Percentiles rank a stretch among this genome's conserved stretches.
phyloP scores from a whole-genome alignment of 352 stramenopile genomes.

The Phytopythium helicoides region DNA sequence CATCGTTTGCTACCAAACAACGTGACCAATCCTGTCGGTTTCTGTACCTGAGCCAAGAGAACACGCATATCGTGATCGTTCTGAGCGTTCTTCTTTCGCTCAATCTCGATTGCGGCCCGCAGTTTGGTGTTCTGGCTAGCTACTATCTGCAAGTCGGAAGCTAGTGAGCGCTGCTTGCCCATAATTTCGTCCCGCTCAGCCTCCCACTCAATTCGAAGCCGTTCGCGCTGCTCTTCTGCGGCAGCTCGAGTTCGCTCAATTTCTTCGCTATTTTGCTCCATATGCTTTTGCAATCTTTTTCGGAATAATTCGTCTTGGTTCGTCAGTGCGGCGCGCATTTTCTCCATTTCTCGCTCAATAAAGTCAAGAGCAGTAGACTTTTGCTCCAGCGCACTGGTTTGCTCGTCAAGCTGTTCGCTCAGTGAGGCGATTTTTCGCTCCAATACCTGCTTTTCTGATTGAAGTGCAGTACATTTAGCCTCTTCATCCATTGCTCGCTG shows the following conservation, averaged over 20 bases:
- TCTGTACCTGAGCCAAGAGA: slow-evolving; percentile 46
- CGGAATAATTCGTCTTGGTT: slow-evolving; percentile 61
- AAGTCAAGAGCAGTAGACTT: slow-evolving; percentile 61
- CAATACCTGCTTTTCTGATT: slow-evolving; percentile 2
- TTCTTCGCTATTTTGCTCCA: slow-evolving; percentile 47
- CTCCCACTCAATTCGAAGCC: slow-evolving; percentile 32
- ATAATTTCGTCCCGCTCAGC: slow-evolving; percentile 30
- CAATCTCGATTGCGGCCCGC: slow-evolving; percentile 35
- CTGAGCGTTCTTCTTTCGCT: slow-evolving; percentile 39
- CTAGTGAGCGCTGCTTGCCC: slow-evolving; percentile 34
- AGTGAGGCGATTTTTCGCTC: slow-evolving; percentile 1
- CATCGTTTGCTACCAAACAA: too few species aligned
- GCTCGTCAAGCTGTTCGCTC: slow-evolving; percentile 15
- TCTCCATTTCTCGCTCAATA: slow-evolving; percentile 69
- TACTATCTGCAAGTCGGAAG: slow-evolving; percentile 39
- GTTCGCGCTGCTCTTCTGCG: slow-evolving; percentile 37
- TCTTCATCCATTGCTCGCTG: slow-evolving; percentile 29
- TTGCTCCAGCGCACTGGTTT: slow-evolving; percentile 34
- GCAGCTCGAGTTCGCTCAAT: slow-evolving; percentile 23
- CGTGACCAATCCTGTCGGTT: neutral
- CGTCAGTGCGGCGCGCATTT: slow-evolving; percentile 43
- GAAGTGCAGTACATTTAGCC: slow-evolving; percentile 28
- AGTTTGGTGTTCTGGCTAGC: slow-evolving; percentile 51
- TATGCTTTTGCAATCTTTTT: slow-evolving; percentile 40
- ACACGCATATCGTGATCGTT: slow-evolving; percentile 69